Evolutionary conservation across 176 grass and related monocot species (phyloP).

Genomic region (Typha latifolia): DNA sequence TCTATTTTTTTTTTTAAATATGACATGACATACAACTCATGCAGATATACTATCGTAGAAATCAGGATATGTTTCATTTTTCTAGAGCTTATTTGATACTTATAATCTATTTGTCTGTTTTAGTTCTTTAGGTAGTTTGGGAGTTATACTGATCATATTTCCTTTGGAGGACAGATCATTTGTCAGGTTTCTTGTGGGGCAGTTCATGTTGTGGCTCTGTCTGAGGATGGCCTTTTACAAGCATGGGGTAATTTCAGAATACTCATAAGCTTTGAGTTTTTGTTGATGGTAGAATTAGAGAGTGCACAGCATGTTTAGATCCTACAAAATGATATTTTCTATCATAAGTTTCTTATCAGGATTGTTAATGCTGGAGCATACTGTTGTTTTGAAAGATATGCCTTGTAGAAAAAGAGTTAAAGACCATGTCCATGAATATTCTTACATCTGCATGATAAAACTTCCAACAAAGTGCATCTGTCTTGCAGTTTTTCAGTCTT

Average conservation of each 20-base stretch:
- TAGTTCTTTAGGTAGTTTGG: not conserved
- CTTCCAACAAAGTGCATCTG: not conserved
- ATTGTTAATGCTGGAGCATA: not conserved
- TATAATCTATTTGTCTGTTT: not conserved
- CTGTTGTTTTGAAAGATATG: not conserved
- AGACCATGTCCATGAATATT: too few species aligned
- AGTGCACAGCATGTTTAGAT: too few species aligned
- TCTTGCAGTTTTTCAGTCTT: not conserved
- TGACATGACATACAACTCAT: too few species aligned
- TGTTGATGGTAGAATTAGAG: too few species aligned
- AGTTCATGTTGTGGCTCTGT: constrained; percentile 75
- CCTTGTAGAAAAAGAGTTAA: not conserved
- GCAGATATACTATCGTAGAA: too few species aligned
- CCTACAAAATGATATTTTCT: too few species aligned
- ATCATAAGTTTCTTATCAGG: not conserved
- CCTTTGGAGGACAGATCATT: constrained; percentile 46
- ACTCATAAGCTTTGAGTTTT: too few species aligned
- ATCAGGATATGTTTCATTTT: too few species aligned
- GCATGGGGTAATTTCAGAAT: constrained; percentile 60
- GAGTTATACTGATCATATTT: not conserved
- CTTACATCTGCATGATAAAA: too few species aligned
- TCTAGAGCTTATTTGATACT: not conserved
- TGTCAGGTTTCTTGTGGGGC: constrained; percentile 82
- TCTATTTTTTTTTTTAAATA: too few species aligned
- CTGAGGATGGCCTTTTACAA: constrained; percentile 83